A percentile compares a stretch with the other conserved stretches of the same genome.
Evolutionary conservation across 176 grass and related monocot species (phyloP).

Genomic region (Cenchrus purpureus): DNA sequence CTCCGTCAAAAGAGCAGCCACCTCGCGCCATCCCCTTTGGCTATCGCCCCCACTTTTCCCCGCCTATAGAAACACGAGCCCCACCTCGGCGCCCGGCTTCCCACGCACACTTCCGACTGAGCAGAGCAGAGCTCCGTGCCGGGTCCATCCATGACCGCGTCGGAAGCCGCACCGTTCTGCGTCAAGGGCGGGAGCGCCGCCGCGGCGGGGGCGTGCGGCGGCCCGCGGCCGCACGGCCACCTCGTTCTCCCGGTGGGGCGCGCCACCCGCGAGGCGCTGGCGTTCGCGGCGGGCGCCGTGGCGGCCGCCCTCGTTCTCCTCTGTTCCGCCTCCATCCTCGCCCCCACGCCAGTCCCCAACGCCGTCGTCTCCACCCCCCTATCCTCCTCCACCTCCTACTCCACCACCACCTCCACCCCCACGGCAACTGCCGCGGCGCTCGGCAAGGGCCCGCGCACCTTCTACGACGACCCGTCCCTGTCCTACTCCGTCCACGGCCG

Average conservation of each 20-base stretch:
- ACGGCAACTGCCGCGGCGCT: not conserved
- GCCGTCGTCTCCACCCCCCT: slow-evolving; percentile 17
- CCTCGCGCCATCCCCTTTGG: too few species aligned
- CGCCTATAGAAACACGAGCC: too few species aligned
- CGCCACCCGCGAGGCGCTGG: slow-evolving; percentile 44
- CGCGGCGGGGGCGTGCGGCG: not conserved
- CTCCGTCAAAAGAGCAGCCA: too few species aligned
- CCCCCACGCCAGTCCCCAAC: slow-evolving; percentile 27
- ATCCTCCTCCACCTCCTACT: not conserved
- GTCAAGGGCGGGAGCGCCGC: not conserved
- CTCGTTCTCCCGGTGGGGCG: not conserved
- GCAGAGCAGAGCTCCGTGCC: too few species aligned
- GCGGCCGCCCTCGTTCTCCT: slow-evolving; percentile 48
- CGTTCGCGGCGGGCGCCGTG: slow-evolving; percentile 60
- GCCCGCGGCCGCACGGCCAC: slow-evolving; percentile 32
- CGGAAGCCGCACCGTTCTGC: slow-evolving; percentile 22
- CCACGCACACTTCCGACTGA: too few species aligned
- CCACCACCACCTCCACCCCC: not conserved
- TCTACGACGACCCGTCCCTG: slow-evolving; percentile 73
- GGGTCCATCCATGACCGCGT: not conserved
- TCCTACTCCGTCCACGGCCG: slow-evolving; percentile 45
- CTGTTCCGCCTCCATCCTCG: slow-evolving; percentile 31
- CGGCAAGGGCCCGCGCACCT: not conserved
- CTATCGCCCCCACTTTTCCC: too few species aligned
- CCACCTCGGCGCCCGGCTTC: too few species aligned